Conservation (phyloP, 148 eudicot species). For the Fagopyrum esculentum region DNA sequence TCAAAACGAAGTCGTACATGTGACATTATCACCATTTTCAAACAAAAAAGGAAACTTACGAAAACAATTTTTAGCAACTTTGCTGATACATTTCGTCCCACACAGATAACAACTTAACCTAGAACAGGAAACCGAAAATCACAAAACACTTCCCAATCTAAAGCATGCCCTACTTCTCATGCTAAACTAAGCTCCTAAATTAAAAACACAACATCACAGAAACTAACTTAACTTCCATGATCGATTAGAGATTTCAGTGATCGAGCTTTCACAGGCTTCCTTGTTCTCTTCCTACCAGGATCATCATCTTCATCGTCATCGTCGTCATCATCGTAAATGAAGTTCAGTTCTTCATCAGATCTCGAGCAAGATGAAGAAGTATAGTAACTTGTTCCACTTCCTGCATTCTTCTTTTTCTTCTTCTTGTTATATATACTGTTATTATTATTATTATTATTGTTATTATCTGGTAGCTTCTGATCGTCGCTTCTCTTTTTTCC, state of each 20-base stretch:
- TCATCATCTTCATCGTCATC: background rate
- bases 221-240: background rate
- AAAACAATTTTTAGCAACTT: background rate
- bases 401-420: background rate
- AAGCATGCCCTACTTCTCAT: constrained; percentile 5
- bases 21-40: background rate
- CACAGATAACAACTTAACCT: background rate
- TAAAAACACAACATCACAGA: background rate
- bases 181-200: background rate
- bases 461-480: background rate
- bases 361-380: constrained; percentile 4
- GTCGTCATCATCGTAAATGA: background rate
- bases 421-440: background rate
- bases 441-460: background rate
- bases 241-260: constrained; percentile 7
- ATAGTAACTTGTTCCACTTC: background rate
- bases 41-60: background rate
- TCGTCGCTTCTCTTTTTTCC: constrained; percentile 34
- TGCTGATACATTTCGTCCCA: background rate
- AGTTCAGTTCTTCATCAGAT: background rate
- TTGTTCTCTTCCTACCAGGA: background rate
- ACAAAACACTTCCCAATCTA: background rate
- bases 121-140: background rate
- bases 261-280: constrained; percentile 8
- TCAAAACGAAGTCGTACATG: background rate